These are phyloP conservation scores for Apocynum venetum DNA, from an alignment of 257 asterid genomes.

Conservation along the genomic window DNA sequence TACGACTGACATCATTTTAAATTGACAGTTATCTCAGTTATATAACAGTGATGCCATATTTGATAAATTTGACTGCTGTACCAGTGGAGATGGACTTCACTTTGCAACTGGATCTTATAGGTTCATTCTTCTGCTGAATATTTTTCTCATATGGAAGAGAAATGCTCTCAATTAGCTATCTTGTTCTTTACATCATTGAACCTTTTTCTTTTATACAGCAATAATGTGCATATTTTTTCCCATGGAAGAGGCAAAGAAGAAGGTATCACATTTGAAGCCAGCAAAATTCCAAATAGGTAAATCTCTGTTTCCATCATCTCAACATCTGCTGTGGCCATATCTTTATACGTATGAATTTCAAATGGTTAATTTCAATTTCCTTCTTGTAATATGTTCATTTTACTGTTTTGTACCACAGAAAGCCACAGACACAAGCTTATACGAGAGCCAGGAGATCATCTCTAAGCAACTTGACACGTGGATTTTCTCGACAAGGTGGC, in stretches of 20 bases:
- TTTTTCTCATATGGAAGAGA: background rate
- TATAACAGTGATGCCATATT: constrained; percentile 70
- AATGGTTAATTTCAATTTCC: too few species aligned
- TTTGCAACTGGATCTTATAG: constrained; percentile 83
- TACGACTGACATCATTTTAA: constrained; percentile 24
- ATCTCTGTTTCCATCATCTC: background rate
- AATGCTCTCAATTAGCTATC: background rate
- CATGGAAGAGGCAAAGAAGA: constrained; percentile 50
- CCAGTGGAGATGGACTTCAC: constrained; percentile 54
- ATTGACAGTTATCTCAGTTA: constrained; percentile 57
- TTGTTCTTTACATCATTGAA: background rate
- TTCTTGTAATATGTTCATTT: background rate
- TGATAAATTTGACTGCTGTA: constrained; percentile 71
- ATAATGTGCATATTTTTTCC: constrained; percentile 47
- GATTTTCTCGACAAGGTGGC: constrained; percentile 53
- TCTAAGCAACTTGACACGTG: constrained; percentile 63
- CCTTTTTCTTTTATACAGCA: constrained; percentile 28
- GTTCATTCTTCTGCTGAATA: constrained; percentile 29
- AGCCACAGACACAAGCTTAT: constrained; percentile 32
- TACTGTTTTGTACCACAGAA: constrained; percentile 31
- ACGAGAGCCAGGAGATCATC: constrained; percentile 59
- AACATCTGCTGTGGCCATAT: background rate
- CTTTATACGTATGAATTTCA: background rate
- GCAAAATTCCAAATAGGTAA: constrained; percentile 47
- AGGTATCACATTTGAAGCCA: constrained; percentile 52